Base-by-base conservation (phyloP, 1,139 yeast genomes). In the Blastobotrys persicus region DNA sequence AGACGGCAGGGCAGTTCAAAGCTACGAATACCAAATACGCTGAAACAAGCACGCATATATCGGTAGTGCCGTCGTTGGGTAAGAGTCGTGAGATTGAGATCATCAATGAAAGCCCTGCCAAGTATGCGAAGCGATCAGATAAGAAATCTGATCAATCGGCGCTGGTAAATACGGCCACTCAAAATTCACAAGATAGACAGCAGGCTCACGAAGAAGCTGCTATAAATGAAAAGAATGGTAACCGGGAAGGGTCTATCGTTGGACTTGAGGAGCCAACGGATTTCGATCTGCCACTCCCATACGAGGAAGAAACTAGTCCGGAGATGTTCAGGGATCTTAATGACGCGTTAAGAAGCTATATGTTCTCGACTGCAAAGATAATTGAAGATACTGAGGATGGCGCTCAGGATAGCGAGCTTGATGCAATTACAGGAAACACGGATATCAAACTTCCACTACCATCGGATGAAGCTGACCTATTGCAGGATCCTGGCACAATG, bases 341-440 rank as follows among this genome's bases (percentile, higher is more conserved):
- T 47, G 47, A 56, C 20, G 63, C 69, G 1, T 55, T 68, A 39
- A 57, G 71, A 51, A 70, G 66, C 46, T 68, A 65, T 44, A 67
- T 68, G 70, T 64, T 67, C 52, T 40, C 43, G 3, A 26, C 43
- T 7, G 34, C 19, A 13, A 32, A 32, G 17, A 32, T 6, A 13
- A 32, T 32, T 32, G 37, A 32, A 32, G 37, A 13, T 32, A 32
- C n/a, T 14, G 37, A n/a, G 17, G 37, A 5, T 14, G 33, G 19
- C 5, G 28, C 9, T 4, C 33, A 63, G 66, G 12, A 9, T 47
- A 11, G 48, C 43, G 18, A 41, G 32, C 11, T 23, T 44, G 23
- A 49, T 3, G 32, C 31, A 42, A 33, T 19, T 40, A 42, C 28
- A 17, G 20, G 18, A 34, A 11, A 3, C 12, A 28, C 23, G 34